A percentile compares a stretch with the other conserved stretches of the same genome.
Conservation (phyloP, 768 basidiomycete genomes). For the Chlorophyllum brunneum region DNA sequence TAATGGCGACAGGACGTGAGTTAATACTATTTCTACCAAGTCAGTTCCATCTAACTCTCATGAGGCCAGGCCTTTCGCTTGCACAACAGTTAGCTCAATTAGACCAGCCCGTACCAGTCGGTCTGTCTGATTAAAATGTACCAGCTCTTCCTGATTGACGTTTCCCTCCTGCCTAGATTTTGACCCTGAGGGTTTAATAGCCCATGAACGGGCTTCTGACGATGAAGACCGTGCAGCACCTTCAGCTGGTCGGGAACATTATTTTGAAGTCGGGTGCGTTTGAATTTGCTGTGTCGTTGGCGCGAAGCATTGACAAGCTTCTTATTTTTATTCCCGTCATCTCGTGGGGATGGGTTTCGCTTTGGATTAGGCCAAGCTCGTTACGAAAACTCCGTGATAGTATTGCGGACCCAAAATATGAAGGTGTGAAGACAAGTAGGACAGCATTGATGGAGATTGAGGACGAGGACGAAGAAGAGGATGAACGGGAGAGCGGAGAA, state of each 20-base stretch:
- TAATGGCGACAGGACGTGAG: constrained; percentile 22
- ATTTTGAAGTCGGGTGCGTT: constrained; percentile 75
- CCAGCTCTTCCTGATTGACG: background rate
- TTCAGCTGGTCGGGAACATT: constrained; percentile 61
- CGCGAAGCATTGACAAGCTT: no score
- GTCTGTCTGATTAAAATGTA: constrained; percentile 35
- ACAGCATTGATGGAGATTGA: constrained; percentile 47
- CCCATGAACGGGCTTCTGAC: constrained; percentile 36
- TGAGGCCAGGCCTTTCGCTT: constrained; percentile 47
- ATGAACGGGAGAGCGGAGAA: constrained; percentile 19
- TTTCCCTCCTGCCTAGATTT: constrained; percentile 44
- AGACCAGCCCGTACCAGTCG: constrained; percentile 63
- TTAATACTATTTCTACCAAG: background rate
- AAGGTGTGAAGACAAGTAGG: constrained; percentile 61
- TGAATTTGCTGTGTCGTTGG: constrained; percentile 17
- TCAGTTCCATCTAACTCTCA: background rate
- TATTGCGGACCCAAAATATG: constrained; percentile 76
- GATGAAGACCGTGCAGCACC: constrained; percentile 35
- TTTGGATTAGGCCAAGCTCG: constrained; percentile 53
- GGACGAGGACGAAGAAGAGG: constrained; percentile 27
- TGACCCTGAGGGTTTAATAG: constrained; percentile 72
- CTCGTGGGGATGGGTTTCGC: no score
- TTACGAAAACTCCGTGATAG: constrained; percentile 63
- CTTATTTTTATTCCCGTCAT: no score
- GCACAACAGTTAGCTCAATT: constrained; percentile 83